These are phyloP conservation scores for Aplosporella prunicola DNA, from an alignment of 2,329 filamentous ascomycete genomes.

Conservation along the genomic window DNA sequence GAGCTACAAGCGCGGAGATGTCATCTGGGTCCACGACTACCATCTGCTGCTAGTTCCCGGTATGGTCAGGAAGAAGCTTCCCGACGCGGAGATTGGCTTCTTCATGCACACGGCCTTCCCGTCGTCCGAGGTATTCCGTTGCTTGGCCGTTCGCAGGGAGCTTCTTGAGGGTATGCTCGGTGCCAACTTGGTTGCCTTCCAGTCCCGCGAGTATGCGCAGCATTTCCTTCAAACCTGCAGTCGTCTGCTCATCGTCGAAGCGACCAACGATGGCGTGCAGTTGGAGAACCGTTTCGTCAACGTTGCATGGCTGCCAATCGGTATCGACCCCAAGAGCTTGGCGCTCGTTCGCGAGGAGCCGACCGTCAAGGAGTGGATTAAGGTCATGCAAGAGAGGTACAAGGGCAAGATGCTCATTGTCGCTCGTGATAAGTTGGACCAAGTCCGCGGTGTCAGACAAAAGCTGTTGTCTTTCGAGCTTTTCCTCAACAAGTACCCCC, in stretches of 20 bases:
- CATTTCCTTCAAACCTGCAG: constrained; percentile 96
- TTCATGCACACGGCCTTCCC: constrained; percentile 94
- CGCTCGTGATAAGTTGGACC: constrained; percentile 86
- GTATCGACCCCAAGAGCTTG: constrained; percentile 75
- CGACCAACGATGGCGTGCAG: constrained; percentile 77
- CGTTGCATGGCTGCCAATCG: constrained; percentile 75
- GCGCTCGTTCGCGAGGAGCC: constrained; percentile 59
- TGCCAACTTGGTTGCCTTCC: constrained; percentile 86
- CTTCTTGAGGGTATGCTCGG: constrained; percentile 87
- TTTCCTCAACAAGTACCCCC: constrained; percentile 86
- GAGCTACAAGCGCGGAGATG: constrained; percentile 88
- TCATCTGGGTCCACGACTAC: constrained; percentile 94
- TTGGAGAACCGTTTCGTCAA: constrained; percentile 90
- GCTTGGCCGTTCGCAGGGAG: constrained; percentile 75
- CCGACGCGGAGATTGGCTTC: constrained; percentile 91
- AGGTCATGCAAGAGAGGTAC: constrained; percentile 73
- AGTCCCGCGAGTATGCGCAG: constrained; percentile 84
- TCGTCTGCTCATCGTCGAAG: constrained; percentile 80
- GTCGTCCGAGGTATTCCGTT: constrained; percentile 91
- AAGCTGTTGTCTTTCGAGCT: constrained; percentile 88
- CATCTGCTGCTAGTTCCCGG: constrained; percentile 79
- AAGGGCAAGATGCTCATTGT: constrained; percentile 84
- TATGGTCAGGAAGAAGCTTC: constrained; percentile 83
- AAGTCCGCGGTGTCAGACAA: constrained; percentile 83
- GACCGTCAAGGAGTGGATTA: constrained; percentile 70